Conservation (phyloP, 306 rosid genomes). For the Prunus dulcis region DNA sequence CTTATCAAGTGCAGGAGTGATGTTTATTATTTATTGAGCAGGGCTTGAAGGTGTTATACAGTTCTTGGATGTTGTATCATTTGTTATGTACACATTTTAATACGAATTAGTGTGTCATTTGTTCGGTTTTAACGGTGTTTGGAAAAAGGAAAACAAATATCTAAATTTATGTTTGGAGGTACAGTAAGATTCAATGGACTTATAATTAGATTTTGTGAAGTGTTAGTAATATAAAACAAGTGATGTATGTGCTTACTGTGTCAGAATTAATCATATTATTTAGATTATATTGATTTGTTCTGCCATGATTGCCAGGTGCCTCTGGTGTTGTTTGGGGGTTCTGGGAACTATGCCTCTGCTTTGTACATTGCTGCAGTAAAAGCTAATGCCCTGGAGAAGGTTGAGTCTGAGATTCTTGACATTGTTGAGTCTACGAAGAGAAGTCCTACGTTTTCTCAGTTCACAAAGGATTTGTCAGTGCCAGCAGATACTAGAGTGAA, state of each 20-base stretch:
- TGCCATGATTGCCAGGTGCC: slow-evolving; percentile 61
- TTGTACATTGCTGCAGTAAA: slow-evolving; percentile 76
- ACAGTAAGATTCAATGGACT: not conserved
- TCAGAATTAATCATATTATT: not conserved
- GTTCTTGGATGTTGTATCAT: not conserved
- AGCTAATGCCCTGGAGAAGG: slow-evolving; percentile 62
- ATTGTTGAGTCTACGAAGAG: slow-evolving; percentile 56
- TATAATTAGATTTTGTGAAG: not conserved
- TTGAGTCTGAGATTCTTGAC: slow-evolving; percentile 65
- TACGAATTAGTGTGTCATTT: not conserved
- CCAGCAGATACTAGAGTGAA: slow-evolving; percentile 50
- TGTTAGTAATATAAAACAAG: not conserved
- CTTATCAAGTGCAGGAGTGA: not conserved
- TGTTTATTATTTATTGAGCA: not conserved
- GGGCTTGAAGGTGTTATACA: not conserved
- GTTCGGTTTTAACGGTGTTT: not conserved
- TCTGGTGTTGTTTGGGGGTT: slow-evolving; percentile 77
- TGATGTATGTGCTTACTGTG: not conserved
- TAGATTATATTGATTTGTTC: not conserved
- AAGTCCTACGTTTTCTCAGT: slow-evolving; percentile 53
- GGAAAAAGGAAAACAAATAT: not conserved
- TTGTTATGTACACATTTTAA: no score
- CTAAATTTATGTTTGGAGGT: not conserved
- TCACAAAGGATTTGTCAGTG: slow-evolving; percentile 63
- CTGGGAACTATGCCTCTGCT: slow-evolving; percentile 96